Conservation (phyloP, 2,329 filamentous ascomycete genomes). For the Phialophora expanda region DNA sequence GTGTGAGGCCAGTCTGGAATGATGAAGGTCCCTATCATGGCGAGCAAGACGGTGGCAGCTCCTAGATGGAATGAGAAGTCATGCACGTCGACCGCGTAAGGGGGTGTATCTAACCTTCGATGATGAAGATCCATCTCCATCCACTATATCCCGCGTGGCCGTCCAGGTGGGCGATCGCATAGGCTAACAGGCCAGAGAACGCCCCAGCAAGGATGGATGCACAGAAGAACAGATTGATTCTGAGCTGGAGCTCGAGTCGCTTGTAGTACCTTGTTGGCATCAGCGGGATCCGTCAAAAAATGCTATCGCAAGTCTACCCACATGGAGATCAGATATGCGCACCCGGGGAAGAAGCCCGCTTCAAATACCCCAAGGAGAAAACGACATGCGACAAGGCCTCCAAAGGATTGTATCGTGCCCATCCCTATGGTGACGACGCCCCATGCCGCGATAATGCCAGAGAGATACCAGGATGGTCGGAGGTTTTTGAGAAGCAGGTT, state of each 20-base stretch:
- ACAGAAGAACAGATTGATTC: conserved; percentile 43
- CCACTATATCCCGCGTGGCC: conserved; percentile 41
- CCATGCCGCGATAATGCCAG: conserved; percentile 3
- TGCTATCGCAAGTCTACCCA: background rate
- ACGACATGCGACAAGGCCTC: conserved; percentile 41
- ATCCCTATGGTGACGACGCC: conserved; percentile 47
- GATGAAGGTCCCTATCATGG: conserved; percentile 39
- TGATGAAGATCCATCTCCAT: conserved; percentile 48
- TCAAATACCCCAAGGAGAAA: conserved; percentile 44
- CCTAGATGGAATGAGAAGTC: conserved; percentile 3
- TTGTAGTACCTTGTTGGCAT: conserved; percentile 44
- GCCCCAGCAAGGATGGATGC: conserved; percentile 48
- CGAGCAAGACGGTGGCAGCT: conserved; percentile 40
- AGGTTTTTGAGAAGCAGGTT: conserved; percentile 52
- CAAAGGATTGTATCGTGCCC: conserved; percentile 42
- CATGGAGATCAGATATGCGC: conserved; percentile 36
- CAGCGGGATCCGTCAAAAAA: conserved; percentile 18
- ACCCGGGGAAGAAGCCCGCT: conserved; percentile 47
- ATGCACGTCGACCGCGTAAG: background rate
- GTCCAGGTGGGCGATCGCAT: conserved; percentile 58
- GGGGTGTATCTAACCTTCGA: conserved; percentile 41
- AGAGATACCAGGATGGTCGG: conserved; percentile 24
- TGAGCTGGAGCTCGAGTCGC: conserved; percentile 46
- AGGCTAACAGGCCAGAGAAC: conserved; percentile 57
- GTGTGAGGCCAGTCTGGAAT: conserved; percentile 44